A percentile compares a stretch with the other conserved stretches of the same genome.
Conservation (phyloP, 495 filamentous ascomycete species). For the Aspergillus incahuasiensis region DNA sequence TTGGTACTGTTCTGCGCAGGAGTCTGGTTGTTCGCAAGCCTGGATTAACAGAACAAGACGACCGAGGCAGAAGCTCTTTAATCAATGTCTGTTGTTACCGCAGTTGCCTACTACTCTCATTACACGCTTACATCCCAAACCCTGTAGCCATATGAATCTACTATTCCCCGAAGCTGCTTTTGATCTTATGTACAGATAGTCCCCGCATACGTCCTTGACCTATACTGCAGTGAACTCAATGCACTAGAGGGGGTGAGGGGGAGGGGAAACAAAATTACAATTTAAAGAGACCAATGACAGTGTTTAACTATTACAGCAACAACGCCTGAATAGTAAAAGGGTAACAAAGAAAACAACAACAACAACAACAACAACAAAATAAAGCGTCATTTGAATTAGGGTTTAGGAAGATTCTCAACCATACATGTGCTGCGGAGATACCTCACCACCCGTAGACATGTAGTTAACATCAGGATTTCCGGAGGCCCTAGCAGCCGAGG, state of each 20-base stretch:
- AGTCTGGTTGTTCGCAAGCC: no score
- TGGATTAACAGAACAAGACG: no score
- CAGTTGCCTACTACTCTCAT: not conserved
- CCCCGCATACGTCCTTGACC: constrained; percentile 25
- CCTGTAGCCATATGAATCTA: not conserved
- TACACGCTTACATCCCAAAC: not conserved
- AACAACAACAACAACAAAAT: constrained; percentile 25
- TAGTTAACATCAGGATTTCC: constrained; percentile 74
- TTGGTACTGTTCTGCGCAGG: no score
- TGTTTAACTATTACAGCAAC: constrained; percentile 41
- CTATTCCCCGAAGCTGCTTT: constrained; percentile 23
- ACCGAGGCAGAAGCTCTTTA: no score
- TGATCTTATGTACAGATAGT: constrained; percentile 44
- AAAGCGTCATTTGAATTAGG: constrained; percentile 12
- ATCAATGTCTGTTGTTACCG: not conserved
- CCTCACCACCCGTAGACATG: constrained; percentile 75
- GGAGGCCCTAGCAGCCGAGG: constrained; percentile 74
- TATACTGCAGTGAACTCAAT: constrained; percentile 17
- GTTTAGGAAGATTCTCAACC: constrained; percentile 25
- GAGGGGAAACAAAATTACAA: constrained; percentile 12
- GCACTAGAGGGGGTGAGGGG: constrained; percentile 6
- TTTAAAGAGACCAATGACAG: constrained; percentile 12
- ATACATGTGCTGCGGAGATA: constrained; percentile 46
- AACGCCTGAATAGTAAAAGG: constrained; percentile 41
- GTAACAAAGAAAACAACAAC: not conserved